Base-by-base conservation (phyloP, 805 yeast genomes). In the Teunomyces gatunensis region DNA sequence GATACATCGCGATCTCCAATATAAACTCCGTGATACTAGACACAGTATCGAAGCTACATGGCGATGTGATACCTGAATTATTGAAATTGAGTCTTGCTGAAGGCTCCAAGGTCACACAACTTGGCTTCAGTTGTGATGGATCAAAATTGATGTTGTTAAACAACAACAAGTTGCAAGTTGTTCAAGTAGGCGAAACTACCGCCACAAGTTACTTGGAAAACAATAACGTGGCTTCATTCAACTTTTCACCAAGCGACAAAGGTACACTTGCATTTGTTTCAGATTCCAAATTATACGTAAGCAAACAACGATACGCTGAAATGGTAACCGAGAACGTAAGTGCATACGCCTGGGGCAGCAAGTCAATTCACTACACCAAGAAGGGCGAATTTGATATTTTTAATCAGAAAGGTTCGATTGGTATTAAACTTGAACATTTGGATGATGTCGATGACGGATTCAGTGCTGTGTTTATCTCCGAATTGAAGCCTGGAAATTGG, bases 1-100 rank as follows among this genome's bases (percentile, higher is more conserved):
- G 63, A 1, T 35, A 68, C 10, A 69, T 65, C 54, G 74, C 71
- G 1, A 75, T 77, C 2, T 68, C 74, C 3, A 70, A 75, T 42
- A 60, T 66, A 4, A 54, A 52, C 3, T 57, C 57, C 33, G 54
- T 75, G 13, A 67, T 68, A 1, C 44, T 73, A 10, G 79, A 76
- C 6, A 49, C 54, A 2, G 54, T 74, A 18, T 59, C 60, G 28
- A 52, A 54, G 11, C 54, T 76, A 20, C 40, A 37, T 12, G 47
- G 67, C 68, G 47, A 58, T 62, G 11, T 60, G 48, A 39, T 49
- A 64, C n/a, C 48, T 51, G 4, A 56, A 59, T 27, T 54, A 54
- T 5, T 50, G 48, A 15, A 54, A 54, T 5, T 36, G 54, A 17
- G 55, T 56, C 42, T 37, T 37, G 17, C 40, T 12, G 40, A 37